Evolutionary conservation across 1,284 basidiomycete genomes (phyloP), one percentile per base, ranked within the genome.

Genomic region (Austroboletus novae-zelandiae): DNA sequence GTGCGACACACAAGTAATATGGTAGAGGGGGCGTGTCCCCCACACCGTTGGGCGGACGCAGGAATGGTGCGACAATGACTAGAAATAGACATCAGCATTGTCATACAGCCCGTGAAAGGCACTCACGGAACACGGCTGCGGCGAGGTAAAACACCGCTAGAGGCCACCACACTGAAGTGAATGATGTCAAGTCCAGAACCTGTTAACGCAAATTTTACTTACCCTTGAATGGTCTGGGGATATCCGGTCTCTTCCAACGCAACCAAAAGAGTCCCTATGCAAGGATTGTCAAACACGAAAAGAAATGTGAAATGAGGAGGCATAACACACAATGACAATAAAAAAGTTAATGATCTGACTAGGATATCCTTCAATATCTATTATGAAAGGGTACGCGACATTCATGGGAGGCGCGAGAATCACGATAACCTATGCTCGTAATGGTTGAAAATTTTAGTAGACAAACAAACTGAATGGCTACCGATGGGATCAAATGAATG

Each of bases 21-120:
- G 81, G 79, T 34, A 83, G 60, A 7, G 80, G 80, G 4, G 80
- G 80, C 0, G 79, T 80, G 54, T 83, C 80, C 8, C 82, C 82
- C 1, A 79, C 70, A 5, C 73, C 72, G 53, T 79, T 77, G 0
- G 75, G 65, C 4, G 83, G 82, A 20, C 61, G 75, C 4, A 85
- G 51, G 70, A 79, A 85, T 0, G 82, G 82, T 1, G 74, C 74
- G 25, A 83, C 58, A 7, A 84, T 65, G 36, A 84, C 80, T 81
- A 31, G 1, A 36, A 13, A 20, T 9, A n/a, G 6, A 9, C 11
- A n/a, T n/a, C 6, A 9, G 8, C 20, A 11, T 11, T 14, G 9
- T 23, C 10, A 10, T 13, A 23, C 37, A 5, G 14, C 14, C 5
- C 7, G 14, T 14, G 20, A 15, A 9, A 10, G 37, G 4, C 4